phyloP scores from a whole-genome alignment of 106 monocot species.

The Dioscorea alata region DNA sequence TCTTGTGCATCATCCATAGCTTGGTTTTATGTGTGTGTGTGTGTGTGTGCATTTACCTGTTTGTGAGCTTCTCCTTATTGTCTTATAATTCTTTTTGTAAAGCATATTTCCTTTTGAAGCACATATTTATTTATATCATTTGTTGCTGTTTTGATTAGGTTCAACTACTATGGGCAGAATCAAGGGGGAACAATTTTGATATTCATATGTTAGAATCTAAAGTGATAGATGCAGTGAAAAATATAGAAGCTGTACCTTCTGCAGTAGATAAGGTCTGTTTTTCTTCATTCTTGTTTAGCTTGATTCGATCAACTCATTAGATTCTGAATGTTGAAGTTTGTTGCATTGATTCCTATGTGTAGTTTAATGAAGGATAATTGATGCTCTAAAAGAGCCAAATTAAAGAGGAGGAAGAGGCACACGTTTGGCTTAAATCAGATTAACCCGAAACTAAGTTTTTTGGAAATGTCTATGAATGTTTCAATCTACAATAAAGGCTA shows the following conservation, averaged over 20 bases:
- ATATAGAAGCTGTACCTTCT: conserved; percentile 35
- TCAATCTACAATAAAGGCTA: too few relatives aligned
- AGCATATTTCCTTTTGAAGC: too few relatives aligned
- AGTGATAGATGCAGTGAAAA: conserved; percentile 42
- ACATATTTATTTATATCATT: too few relatives aligned
- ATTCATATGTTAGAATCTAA: conserved; percentile 46
- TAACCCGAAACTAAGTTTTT: too few relatives aligned
- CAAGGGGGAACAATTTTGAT: conserved; percentile 61
- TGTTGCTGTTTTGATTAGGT: conserved; percentile 23
- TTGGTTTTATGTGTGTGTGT: not conserved
- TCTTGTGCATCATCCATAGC: not conserved
- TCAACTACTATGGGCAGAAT: conserved; percentile 48
- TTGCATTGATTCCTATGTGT: not conserved
- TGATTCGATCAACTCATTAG: too few relatives aligned
- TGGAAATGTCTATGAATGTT: too few relatives aligned
- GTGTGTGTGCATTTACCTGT: not conserved
- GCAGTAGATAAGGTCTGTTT: conserved; percentile 56
- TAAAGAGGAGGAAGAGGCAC: too few relatives aligned
- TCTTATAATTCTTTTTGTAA: not conserved
- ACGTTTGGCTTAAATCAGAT: too few relatives aligned
- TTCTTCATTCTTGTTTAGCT: not conserved
- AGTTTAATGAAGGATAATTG: not conserved
- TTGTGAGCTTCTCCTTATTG: not conserved
- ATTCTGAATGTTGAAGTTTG: too few relatives aligned
- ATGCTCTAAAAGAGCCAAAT: too few relatives aligned